These are phyloP conservation scores for Xylaria venustula DNA, from an alignment of 495 filamentous ascomycete genomes.

Conservation along the genomic window DNA sequence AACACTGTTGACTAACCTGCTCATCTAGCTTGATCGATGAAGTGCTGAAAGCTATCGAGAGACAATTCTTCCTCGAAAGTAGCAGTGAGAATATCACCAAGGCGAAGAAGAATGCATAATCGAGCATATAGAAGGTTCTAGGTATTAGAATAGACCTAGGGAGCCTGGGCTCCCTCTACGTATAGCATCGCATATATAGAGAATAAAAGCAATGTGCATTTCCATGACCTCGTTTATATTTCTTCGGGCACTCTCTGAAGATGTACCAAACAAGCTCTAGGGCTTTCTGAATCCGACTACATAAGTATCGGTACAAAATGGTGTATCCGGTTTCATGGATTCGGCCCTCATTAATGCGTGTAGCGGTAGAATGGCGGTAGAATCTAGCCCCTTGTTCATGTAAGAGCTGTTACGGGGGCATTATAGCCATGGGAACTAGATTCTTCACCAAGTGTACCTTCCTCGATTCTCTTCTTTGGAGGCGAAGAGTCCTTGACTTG, in stretches of 20 bases:
- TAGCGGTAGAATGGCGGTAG: neutral
- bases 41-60: conserved; percentile 77
- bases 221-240: neutral
- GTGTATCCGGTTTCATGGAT: conserved; percentile 8
- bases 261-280: neutral
- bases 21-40: conserved; percentile 79
- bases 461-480: neutral
- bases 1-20: conserved; percentile 41
- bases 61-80: conserved; percentile 54
- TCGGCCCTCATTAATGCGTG: conserved; percentile 5
- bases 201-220: conserved; percentile 15
- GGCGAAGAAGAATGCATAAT: conserved; percentile 43
- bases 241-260: conserved; percentile 4
- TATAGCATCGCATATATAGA: conserved; percentile 9
- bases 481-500: neutral
- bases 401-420: neutral
- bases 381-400: neutral
- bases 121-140: conserved; percentile 19
- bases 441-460: neutral
- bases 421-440: neutral
- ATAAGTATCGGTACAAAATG: conserved; percentile 17
- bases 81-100: conserved; percentile 24
- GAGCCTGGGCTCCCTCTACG: neutral
- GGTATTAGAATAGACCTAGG: conserved; percentile 24
- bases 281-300: conserved; percentile 10